A percentile compares a stretch with the other conserved stretches of the same genome.
Evolutionary conservation across 345 rosid genomes (phyloP).

Genomic region (Geranium rotundifolium): DNA sequence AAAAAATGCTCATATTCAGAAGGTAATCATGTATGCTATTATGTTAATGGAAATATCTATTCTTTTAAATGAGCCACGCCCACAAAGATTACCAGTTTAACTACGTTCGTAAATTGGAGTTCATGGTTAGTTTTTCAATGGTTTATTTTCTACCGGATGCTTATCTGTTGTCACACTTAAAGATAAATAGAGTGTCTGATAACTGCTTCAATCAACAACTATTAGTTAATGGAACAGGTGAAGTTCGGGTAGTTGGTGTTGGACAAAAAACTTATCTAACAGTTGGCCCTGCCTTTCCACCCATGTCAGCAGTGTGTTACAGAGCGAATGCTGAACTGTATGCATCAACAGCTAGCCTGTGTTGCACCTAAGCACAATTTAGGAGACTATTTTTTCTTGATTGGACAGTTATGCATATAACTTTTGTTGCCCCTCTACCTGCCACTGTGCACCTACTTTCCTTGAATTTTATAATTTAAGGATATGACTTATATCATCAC

Average conservation of each 20-base stretch:
- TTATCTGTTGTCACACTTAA: not conserved
- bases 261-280: too few relatives aligned
- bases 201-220: not conserved
- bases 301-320: not conserved
- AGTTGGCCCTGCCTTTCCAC: too few relatives aligned
- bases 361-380: too few relatives aligned
- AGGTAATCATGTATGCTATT: slow-evolving; percentile 28
- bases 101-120: not conserved
- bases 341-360: not conserved
- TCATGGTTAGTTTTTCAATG: not conserved
- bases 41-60: not conserved
- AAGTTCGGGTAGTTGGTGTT: not conserved
- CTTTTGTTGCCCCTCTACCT: not conserved
- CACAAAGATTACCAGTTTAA: not conserved
- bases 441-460: too few relatives aligned
- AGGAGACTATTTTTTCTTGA: too few relatives aligned
- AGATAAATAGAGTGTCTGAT: not conserved
- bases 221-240: not conserved
- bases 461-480: not conserved
- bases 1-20: slow-evolving; percentile 37
- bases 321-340: not conserved
- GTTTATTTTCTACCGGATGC: not conserved
- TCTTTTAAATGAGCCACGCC: not conserved
- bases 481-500: slow-evolving; percentile 1
- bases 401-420: not conserved